Percentiles rank a stretch among this genome's conserved stretches.
phyloP scores from a whole-genome alignment of 2,329 filamentous ascomycete genomes.

The Xylaria digitata region DNA sequence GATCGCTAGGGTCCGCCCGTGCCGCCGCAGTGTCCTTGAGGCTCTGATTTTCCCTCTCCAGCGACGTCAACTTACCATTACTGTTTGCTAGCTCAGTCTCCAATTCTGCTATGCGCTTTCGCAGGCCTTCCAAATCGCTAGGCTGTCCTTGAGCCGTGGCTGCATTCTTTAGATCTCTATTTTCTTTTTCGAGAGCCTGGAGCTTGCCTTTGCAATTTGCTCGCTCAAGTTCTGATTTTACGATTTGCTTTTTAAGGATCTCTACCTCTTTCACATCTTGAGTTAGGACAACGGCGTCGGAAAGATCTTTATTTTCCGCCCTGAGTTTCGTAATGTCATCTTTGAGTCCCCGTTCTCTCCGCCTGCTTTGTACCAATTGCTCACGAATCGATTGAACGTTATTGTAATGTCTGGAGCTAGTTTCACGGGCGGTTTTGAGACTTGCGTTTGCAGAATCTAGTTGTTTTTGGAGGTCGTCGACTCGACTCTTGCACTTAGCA shows the following conservation, averaged over 20 bases:
- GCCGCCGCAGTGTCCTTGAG: neutral
- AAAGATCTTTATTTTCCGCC: neutral
- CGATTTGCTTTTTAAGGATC: too few relatives aligned
- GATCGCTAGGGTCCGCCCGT: neutral
- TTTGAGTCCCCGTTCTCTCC: constrained; percentile 9
- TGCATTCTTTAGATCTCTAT: neutral
- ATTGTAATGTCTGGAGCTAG: constrained; percentile 10
- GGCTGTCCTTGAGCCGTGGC: neutral
- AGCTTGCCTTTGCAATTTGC: neutral
- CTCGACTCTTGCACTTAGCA: constrained; percentile 6
- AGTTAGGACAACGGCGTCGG: too few relatives aligned
- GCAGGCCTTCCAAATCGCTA: neutral
- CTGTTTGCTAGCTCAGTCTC: neutral
- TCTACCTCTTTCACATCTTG: too few relatives aligned
- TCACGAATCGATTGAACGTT: constrained; percentile 1
- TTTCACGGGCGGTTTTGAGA: constrained; percentile 5
- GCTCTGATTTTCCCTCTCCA: constrained; percentile 9
- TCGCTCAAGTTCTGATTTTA: too few relatives aligned
- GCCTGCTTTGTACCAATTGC: neutral
- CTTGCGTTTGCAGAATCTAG: neutral
- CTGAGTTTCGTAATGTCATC: constrained; percentile 9
- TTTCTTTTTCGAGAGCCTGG: neutral
- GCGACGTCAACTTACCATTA: neutral
- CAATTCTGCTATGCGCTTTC: neutral
- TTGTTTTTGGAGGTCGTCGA: neutral